Conservation (phyloP, 1,139 yeast genomes). For the Diutina mesorugosa region DNA sequence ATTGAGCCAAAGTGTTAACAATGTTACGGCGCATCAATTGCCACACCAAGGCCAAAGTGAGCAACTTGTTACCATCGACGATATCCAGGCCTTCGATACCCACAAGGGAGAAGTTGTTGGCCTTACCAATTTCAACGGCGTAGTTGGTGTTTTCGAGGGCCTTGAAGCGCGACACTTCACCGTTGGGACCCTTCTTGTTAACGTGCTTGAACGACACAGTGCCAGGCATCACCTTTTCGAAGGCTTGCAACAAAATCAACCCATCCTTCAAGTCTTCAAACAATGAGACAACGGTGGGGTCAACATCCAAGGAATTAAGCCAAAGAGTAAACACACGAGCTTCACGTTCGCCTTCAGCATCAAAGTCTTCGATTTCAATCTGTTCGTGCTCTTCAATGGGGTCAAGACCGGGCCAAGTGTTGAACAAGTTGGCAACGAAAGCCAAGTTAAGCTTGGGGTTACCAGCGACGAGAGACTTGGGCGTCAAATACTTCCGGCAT, state of each 20-base stretch:
- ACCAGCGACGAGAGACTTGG: constrained; percentile 87
- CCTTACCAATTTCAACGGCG: constrained; percentile 91
- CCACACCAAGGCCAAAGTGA: constrained; percentile 96
- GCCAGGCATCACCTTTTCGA: constrained; percentile 92
- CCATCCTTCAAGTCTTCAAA: constrained; percentile 97
- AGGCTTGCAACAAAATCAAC: constrained; percentile 77
- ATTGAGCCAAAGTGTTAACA: constrained; percentile 62
- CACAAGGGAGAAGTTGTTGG: constrained; percentile 81
- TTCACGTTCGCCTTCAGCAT: constrained; percentile 99
- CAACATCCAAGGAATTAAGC: constrained; percentile 93
- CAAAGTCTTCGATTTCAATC: constrained; percentile 86
- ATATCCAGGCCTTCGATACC: constrained; percentile 98
- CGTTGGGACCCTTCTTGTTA: constrained; percentile 68
- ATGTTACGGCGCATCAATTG: constrained; percentile 97
- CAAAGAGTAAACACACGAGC: constrained; percentile 96
- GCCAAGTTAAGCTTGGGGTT: constrained; percentile 94
- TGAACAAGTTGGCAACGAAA: constrained; percentile 91
- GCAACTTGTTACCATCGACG: constrained; percentile 81
- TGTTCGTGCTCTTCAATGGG: constrained; percentile 89
- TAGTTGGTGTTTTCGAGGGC: constrained; percentile 94
- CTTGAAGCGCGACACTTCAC: constrained; percentile 80
- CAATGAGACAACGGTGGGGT: constrained; percentile 82
- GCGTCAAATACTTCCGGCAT: constrained; percentile 89
- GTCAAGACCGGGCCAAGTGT: constrained; percentile 92
- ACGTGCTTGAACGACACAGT: constrained; percentile 70